A percentile compares a stretch with the other conserved stretches of the same genome.
These are phyloP conservation scores for Hebeloma cylindrosporum DNA, from an alignment of 768 basidiomycete species.

Conservation along the genomic window DNA sequence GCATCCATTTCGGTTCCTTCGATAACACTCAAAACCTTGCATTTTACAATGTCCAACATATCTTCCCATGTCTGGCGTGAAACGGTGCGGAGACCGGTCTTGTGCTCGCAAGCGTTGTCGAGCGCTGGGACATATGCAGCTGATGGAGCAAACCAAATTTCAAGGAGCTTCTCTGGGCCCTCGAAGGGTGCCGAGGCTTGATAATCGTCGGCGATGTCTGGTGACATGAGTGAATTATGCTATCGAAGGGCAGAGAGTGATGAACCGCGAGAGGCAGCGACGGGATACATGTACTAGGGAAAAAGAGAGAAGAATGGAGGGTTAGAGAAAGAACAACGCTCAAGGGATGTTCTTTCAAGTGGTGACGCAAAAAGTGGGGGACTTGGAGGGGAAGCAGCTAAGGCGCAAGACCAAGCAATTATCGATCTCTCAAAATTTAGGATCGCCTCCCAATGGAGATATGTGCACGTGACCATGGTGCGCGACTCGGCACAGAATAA, in stretches of 20 bases:
- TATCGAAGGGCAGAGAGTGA: slow-evolving; percentile 46
- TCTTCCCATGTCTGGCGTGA: slow-evolving; percentile 85
- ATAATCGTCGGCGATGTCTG: slow-evolving; percentile 32
- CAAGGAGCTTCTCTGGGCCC: slow-evolving; percentile 93
- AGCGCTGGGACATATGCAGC: slow-evolving; percentile 55
- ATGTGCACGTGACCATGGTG: too few species aligned
- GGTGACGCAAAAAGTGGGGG: slow-evolving; percentile 1
- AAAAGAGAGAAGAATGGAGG: slow-evolving; percentile 11
- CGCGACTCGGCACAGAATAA: too few species aligned
- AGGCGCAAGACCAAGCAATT: neutral
- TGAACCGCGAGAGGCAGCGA: slow-evolving; percentile 23
- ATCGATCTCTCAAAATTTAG: slow-evolving; percentile 16
- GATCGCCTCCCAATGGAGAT: slow-evolving; percentile 18
- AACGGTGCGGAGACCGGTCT: slow-evolving; percentile 75
- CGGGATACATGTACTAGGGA: slow-evolving; percentile 46
- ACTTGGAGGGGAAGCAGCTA: neutral
- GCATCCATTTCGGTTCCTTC: slow-evolving; percentile 91
- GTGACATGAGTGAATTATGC: slow-evolving; percentile 41
- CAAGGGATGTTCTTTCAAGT: neutral
- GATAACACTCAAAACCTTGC: slow-evolving; percentile 90
- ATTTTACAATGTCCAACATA: slow-evolving; percentile 95
- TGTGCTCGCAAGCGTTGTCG: slow-evolving; percentile 37
- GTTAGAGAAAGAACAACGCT: slow-evolving; percentile 4
- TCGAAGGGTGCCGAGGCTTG: slow-evolving; percentile 68
- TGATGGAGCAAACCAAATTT: slow-evolving; percentile 95